These are phyloP conservation scores for Fusarium agapanthi DNA, from an alignment of 2,329 filamentous ascomycete species.

Conservation along the genomic window DNA sequence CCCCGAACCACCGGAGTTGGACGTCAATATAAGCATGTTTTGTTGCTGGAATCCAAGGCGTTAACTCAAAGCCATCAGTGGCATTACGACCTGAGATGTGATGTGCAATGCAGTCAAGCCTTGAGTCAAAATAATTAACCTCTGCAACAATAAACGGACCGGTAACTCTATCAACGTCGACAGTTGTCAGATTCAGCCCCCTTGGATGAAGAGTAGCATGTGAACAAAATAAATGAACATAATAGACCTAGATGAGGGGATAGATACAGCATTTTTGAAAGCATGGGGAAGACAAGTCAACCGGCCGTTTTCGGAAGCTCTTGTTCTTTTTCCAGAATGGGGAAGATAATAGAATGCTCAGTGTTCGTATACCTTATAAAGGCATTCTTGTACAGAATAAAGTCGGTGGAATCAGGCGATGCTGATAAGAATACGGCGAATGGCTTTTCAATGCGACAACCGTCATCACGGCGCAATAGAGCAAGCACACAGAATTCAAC, in stretches of 20 bases:
- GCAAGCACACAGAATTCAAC: neutral
- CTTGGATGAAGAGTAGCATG: neutral
- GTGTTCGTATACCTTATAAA: neutral
- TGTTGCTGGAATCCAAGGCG: neutral
- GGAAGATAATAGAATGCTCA: neutral
- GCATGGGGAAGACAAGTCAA: neutral
- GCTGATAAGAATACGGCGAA: neutral
- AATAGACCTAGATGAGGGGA: neutral
- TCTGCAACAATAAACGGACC: neutral
- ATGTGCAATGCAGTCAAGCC: neutral
- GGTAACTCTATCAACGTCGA: conserved; percentile 3
- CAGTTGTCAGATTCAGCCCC: neutral
- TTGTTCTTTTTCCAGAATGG: neutral
- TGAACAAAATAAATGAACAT: neutral
- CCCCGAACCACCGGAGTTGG: neutral
- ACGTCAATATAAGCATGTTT: conserved; percentile 18
- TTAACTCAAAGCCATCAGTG: neutral
- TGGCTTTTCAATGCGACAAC: neutral
- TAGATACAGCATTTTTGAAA: neutral
- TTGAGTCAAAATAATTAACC: neutral
- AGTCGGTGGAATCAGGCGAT: neutral
- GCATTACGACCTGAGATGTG: neutral
- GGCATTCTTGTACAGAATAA: neutral
- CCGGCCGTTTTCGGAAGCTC: too few relatives aligned
- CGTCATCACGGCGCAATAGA: neutral